Conservation (phyloP, 345 rosid species). For the rapeseed (Brassica napus) region DNA sequence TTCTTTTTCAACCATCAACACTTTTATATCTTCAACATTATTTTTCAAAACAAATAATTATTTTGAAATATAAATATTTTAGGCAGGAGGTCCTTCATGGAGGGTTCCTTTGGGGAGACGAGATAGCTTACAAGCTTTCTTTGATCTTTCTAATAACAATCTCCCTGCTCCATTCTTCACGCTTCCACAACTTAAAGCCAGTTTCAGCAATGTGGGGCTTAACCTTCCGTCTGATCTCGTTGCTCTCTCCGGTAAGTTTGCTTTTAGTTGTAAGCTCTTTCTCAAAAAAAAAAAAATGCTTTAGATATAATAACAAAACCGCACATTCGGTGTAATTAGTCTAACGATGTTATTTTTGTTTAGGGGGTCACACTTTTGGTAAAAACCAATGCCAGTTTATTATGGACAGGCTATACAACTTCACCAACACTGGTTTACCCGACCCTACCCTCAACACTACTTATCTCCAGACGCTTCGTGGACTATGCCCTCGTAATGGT, state of each 20-base stretch:
- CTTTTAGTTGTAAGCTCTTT: not conserved
- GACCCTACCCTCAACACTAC: slow-evolving; percentile 51
- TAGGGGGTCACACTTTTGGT: slow-evolving; percentile 71
- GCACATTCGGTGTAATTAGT: not conserved
- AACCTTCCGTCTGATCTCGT: slow-evolving; percentile 29
- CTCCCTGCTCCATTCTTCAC: slow-evolving; percentile 34
- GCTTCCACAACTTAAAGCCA: slow-evolving; percentile 29
- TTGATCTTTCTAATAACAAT: slow-evolving; percentile 2
- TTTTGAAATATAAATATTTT: not conserved
- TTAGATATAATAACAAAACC: not conserved
- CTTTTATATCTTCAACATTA: not conserved
- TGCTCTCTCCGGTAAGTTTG: slow-evolving; percentile 33
- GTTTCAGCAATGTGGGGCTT: slow-evolving; percentile 27
- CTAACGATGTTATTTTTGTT: not conserved
- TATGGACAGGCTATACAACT: slow-evolving; percentile 55
- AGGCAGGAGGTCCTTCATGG: slow-evolving; percentile 44
- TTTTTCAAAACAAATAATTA: not conserved
- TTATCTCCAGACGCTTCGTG: slow-evolving; percentile 47
- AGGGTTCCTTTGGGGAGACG: slow-evolving; percentile 39
- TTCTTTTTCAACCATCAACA: not conserved
- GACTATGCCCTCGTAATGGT: slow-evolving; percentile 52
- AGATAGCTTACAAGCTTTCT: slow-evolving; percentile 37
- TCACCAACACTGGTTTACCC: slow-evolving; percentile 42
- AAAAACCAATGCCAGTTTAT: slow-evolving; percentile 56
- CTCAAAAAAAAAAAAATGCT: not conserved